phyloP scores from a whole-genome alignment of 2,329 filamentous ascomycete genomes.

The Trichoderma sp. region DNA sequence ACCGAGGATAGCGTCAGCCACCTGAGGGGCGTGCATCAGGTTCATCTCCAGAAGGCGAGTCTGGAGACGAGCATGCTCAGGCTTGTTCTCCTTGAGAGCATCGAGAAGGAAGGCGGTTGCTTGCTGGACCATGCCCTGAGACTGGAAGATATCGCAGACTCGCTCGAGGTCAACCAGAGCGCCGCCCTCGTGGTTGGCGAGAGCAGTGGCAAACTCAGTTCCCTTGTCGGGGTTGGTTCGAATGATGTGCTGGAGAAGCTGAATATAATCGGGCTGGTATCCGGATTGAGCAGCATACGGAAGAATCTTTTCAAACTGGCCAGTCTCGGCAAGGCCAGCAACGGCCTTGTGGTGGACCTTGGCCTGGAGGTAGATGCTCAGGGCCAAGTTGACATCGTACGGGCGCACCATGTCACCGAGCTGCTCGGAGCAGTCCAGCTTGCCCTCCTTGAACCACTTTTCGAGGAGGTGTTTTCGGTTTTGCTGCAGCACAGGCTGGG shows the following conservation, averaged over 20 bases:
- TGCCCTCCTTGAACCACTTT: slow-evolving; percentile 97
- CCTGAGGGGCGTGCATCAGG: slow-evolving; percentile 90
- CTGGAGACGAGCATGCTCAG: slow-evolving; percentile 89
- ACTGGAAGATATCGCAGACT: slow-evolving; percentile 96
- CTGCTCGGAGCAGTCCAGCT: slow-evolving; percentile 93
- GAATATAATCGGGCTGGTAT: slow-evolving; percentile 94
- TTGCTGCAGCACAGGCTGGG: slow-evolving; percentile 86
- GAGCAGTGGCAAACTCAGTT: slow-evolving; percentile 86
- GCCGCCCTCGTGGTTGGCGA: slow-evolving; percentile 85
- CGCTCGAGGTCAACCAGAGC: slow-evolving; percentile 89
- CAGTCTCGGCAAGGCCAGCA: slow-evolving; percentile 89
- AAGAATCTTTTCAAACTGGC: slow-evolving; percentile 95
- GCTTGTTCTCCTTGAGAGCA: slow-evolving; percentile 89
- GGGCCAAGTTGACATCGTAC: slow-evolving; percentile 83
- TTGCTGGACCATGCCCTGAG: slow-evolving; percentile 95
- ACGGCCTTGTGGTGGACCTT: slow-evolving; percentile 92
- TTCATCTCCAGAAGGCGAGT: slow-evolving; percentile 98
- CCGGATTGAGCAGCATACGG: slow-evolving; percentile 81
- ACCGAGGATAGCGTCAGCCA: slow-evolving; percentile 93
- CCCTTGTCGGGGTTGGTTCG: slow-evolving; percentile 90
- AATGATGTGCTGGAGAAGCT: slow-evolving; percentile 87
- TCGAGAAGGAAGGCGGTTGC: slow-evolving; percentile 97
- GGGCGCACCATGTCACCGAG: slow-evolving; percentile 90
- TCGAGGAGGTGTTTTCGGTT: slow-evolving; percentile 93
- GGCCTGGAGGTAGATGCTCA: slow-evolving; percentile 86